These are phyloP conservation scores for Articulospora tetracladia DNA, from an alignment of 495 filamentous ascomycete species.

Conservation along the genomic window DNA sequence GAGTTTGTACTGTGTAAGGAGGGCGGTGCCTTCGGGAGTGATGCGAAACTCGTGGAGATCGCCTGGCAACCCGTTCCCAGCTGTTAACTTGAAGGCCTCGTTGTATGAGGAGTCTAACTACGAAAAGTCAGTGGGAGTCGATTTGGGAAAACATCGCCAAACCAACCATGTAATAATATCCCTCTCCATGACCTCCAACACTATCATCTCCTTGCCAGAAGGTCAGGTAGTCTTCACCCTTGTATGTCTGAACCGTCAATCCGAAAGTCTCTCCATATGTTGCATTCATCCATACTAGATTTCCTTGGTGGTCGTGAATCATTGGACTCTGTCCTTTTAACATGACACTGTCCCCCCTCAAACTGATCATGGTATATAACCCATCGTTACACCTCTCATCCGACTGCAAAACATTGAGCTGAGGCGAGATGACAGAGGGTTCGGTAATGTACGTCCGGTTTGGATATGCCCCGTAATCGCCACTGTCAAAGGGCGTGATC, in stretches of 20 bases:
- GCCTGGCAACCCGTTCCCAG: constrained; percentile 25
- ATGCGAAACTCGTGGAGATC: constrained; percentile 43
- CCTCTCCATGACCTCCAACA: constrained; percentile 34
- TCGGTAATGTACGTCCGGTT: neutral
- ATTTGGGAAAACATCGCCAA: neutral
- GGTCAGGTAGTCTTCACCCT: constrained; percentile 40
- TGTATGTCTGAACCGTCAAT: constrained; percentile 37
- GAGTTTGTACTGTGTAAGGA: constrained; percentile 47
- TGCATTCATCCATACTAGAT: constrained; percentile 40
- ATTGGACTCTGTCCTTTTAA: constrained; percentile 24
- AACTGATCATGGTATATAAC: neutral
- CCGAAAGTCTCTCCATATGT: constrained; percentile 34
- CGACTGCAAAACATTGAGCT: neutral
- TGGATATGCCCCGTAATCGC: neutral
- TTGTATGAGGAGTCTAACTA: constrained; percentile 46
- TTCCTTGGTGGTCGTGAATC: constrained; percentile 39
- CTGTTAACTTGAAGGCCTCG: constrained; percentile 33
- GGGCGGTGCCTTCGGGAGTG: constrained; percentile 43
- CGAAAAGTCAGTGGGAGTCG: neutral
- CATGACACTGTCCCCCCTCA: neutral
- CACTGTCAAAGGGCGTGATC: neutral
- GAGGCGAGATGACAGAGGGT: neutral
- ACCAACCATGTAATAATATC: constrained; percentile 45
- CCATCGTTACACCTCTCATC: constrained; percentile 1
- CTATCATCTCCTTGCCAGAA: constrained; percentile 48